Evolutionary conservation across 495 filamentous ascomycete species (phyloP).

Genomic region (Copromyces sp.): DNA sequence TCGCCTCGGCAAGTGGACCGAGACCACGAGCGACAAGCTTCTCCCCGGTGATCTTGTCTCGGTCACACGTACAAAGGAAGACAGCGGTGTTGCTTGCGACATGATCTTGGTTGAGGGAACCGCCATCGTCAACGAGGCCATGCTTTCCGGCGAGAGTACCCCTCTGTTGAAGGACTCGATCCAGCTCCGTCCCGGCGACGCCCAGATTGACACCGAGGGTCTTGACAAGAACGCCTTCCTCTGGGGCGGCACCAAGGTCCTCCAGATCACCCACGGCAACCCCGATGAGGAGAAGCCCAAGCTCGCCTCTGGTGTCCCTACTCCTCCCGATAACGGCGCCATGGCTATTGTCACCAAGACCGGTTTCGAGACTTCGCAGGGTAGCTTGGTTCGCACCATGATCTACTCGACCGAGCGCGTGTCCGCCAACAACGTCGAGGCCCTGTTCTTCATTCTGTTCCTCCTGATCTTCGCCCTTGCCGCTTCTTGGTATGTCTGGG

Average conservation of each 20-base stretch:
- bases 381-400: constrained; percentile 96
- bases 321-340: constrained; percentile 81
- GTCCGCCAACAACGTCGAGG: constrained; percentile 92
- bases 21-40: constrained; percentile 87
- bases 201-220: constrained; percentile 77
- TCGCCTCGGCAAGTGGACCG: constrained; percentile 73
- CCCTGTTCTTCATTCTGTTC: constrained; percentile 92
- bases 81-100: constrained; percentile 93
- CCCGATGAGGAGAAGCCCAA: constrained; percentile 59
- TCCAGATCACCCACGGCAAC: constrained; percentile 83
- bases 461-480: constrained; percentile 91
- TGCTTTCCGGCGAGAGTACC: constrained; percentile 97
- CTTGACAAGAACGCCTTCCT: constrained; percentile 95
- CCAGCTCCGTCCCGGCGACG: constrained; percentile 78
- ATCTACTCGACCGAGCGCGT: constrained; percentile 99
- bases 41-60: constrained; percentile 95
- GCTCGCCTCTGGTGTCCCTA: constrained; percentile 58
- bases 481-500: constrained; percentile 99
- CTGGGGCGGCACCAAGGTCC: constrained; percentile 92
- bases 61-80: constrained; percentile 90
- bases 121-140: constrained; percentile 97
- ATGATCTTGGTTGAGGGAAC: constrained; percentile 91
- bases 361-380: constrained; percentile 97
- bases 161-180: constrained; percentile 94
- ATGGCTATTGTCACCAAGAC: constrained; percentile 94